Evolutionary conservation across 495 filamentous ascomycete genomes (phyloP).

Genomic region (Cercophora samala): DNA sequence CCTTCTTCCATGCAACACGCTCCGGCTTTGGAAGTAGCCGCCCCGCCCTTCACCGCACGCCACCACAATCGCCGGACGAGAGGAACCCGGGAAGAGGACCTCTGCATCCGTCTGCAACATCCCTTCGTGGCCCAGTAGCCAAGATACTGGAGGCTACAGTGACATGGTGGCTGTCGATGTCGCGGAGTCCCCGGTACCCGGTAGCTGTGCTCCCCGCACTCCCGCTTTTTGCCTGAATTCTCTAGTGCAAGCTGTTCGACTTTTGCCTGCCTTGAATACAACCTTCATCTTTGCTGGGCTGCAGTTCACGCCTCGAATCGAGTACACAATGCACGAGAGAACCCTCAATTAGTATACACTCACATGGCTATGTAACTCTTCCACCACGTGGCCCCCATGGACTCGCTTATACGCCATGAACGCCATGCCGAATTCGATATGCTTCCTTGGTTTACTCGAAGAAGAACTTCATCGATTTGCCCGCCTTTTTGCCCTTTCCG

Average conservation of each 20-base stretch:
- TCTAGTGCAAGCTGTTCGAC: conserved; percentile 4
- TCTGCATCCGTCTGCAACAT: background rate
- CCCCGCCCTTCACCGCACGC: background rate
- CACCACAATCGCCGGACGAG: background rate
- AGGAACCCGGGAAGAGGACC: background rate
- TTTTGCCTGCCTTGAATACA: background rate
- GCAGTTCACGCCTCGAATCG: background rate
- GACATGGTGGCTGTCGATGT: background rate
- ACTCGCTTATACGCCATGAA: background rate
- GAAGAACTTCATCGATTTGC: conserved; percentile 11
- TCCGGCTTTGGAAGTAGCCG: background rate
- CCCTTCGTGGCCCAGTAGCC: background rate
- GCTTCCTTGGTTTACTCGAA: conserved; percentile 12
- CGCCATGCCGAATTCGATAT: background rate
- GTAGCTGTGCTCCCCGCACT: conserved; percentile 2
- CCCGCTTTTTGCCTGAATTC: conserved; percentile 23
- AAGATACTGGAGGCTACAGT: background rate
- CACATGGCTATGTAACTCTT: background rate
- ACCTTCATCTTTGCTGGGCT: background rate
- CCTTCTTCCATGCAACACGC: background rate
- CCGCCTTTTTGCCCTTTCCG: background rate
- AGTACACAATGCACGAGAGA: background rate
- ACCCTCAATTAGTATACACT: background rate
- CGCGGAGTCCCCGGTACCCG: background rate
- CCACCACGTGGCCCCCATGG: background rate